Conservation (phyloP, 345 rosid species). For the Nasturtium officinale region DNA sequence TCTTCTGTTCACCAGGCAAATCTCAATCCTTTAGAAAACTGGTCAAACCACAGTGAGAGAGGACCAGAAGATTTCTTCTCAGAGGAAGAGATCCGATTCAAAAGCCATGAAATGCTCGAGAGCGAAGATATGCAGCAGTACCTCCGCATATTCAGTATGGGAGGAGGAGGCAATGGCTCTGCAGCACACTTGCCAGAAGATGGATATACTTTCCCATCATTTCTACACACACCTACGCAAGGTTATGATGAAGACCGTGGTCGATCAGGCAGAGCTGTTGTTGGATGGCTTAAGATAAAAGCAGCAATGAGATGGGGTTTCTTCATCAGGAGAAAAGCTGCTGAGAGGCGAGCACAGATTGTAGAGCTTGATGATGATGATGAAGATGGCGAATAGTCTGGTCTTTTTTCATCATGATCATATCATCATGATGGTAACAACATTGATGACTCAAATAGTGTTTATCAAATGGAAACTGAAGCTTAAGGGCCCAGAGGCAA, state of each 20-base stretch:
- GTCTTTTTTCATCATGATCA: slow-evolving; percentile 28
- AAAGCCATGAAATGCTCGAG: slow-evolving; percentile 96
- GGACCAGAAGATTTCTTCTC: slow-evolving; percentile 70
- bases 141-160: slow-evolving; percentile 84
- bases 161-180: slow-evolving; percentile 56
- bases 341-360: slow-evolving; percentile 91
- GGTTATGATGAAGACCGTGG: slow-evolving; percentile 72
- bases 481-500: slow-evolving; percentile 6
- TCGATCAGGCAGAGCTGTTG: slow-evolving; percentile 87
- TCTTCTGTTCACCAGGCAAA: slow-evolving; percentile 52
- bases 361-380: slow-evolving; percentile 82
- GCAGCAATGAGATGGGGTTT: slow-evolving; percentile 99
- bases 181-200: slow-evolving; percentile 65
- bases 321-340: slow-evolving; percentile 94
- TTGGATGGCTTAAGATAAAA: slow-evolving; percentile 97
- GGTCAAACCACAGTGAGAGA: slow-evolving; percentile 70
- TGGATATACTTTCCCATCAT: slow-evolving; percentile 60
- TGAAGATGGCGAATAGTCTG: slow-evolving; percentile 33
- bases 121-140: slow-evolving; percentile 95
- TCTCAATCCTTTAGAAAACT: slow-evolving; percentile 77
- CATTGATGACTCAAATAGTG: slow-evolving; percentile 15
- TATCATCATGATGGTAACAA: slow-evolving; percentile 19
- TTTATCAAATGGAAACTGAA: slow-evolving; percentile 22
- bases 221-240: slow-evolving; percentile 70
- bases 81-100: slow-evolving; percentile 87